These are phyloP conservation scores for Reutealis trisperma DNA, from an alignment of 345 rosid genomes.

Conservation along the genomic window DNA sequence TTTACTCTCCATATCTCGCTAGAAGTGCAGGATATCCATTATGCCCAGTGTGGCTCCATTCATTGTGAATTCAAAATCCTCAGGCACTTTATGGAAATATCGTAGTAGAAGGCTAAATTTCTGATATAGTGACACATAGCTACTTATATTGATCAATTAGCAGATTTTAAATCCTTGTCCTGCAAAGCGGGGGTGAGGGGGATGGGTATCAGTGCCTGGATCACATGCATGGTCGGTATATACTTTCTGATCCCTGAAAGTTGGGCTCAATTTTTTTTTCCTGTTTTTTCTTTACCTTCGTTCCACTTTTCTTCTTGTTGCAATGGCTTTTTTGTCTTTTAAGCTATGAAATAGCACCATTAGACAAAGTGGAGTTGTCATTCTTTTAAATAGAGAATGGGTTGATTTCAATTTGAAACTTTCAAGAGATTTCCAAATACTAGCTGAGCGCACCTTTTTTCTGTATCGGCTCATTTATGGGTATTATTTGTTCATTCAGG, in stretches of 20 bases:
- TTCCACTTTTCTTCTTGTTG: background rate
- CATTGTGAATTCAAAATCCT: no score
- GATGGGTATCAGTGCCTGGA: no score
- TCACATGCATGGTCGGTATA: background rate
- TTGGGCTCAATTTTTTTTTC: background rate
- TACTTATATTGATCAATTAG: background rate
- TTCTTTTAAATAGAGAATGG: background rate
- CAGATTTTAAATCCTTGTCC: background rate
- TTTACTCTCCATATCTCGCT: no score
- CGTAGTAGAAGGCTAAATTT: no score
- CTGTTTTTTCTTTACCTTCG: background rate
- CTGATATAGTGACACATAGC: no score
- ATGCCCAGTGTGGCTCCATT: no score
- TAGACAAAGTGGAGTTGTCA: background rate
- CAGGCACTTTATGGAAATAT: no score
- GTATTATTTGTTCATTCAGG: constrained; percentile 44
- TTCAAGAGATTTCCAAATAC: background rate
- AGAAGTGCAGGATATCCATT: no score
- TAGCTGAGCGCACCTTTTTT: background rate
- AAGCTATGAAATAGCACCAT: background rate
- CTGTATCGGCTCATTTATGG: background rate
- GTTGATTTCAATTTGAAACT: background rate
- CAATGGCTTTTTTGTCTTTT: background rate
- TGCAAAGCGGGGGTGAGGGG: background rate
- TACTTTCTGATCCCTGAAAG: background rate